These are phyloP conservation scores for Neonectria sp. DNA, from an alignment of 2,329 filamentous ascomycete species.

Conservation along the genomic window DNA sequence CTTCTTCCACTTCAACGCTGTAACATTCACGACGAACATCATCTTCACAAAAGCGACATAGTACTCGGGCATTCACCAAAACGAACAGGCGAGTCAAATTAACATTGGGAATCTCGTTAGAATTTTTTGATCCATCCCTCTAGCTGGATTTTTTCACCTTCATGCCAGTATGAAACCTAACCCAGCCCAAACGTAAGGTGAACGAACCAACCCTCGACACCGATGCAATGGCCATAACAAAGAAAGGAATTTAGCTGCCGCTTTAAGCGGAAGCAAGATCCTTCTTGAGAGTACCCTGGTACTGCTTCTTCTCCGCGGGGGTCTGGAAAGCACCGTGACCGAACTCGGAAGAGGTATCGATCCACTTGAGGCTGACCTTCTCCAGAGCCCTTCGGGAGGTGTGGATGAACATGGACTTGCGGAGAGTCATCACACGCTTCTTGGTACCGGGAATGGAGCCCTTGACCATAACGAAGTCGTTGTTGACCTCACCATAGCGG, in stretches of 20 bases:
- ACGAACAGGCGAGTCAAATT: slow-evolving; percentile 43
- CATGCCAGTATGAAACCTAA: slow-evolving; percentile 55
- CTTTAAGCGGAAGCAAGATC: slow-evolving; percentile 73
- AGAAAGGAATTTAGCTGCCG: slow-evolving; percentile 57
- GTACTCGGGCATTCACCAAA: slow-evolving; percentile 29
- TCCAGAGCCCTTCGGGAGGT: slow-evolving; percentile 95
- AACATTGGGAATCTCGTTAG: slow-evolving; percentile 55
- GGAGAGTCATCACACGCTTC: slow-evolving; percentile 99
- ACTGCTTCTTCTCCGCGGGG: slow-evolving; percentile 96
- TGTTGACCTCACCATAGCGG: slow-evolving; percentile 99
- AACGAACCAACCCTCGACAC: slow-evolving; percentile 67
- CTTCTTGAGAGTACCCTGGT: slow-evolving; percentile 99
- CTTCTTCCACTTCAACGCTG: too few relatives aligned
- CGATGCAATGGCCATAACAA: slow-evolving; percentile 66
- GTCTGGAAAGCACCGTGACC: slow-evolving; percentile 99
- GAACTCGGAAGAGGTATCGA: slow-evolving; percentile 99
- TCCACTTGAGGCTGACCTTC: slow-evolving; percentile 99
- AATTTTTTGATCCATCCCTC: slow-evolving; percentile 54
- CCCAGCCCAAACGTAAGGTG: slow-evolving; percentile 55
- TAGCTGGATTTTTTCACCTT: slow-evolving; percentile 55
- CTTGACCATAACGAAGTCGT: slow-evolving; percentile 99
- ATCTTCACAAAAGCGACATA: background rate
- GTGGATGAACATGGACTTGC: slow-evolving; percentile 99
- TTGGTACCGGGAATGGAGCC: slow-evolving; percentile 97
- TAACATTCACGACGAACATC: too few relatives aligned